Evolutionary conservation across 345 rosid species (phyloP), one percentile per base, ranked within the genome.

Genomic region (Brassica rapa): DNA sequence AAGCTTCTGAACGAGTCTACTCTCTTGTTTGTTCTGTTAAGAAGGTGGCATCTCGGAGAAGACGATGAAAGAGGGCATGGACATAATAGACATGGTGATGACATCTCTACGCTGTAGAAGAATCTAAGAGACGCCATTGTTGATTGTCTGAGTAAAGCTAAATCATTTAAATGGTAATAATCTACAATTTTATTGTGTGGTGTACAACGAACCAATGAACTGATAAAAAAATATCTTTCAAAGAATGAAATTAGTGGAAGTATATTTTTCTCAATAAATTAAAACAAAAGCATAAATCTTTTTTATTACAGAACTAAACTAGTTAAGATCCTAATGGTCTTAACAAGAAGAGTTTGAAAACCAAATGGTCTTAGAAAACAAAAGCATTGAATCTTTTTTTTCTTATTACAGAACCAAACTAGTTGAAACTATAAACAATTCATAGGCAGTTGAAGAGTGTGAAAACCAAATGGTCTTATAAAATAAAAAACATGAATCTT

Each of bases 111-210:
- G 0, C 51, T 9, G 76, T 66, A 72, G 41, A 82, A 71, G 61
- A 82, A 71, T 66, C 65, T 66, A 9, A 66, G 75, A 53, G 80
- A 6, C 63, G 1, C 80, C 76, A 75, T 80, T 70, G 68, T 70
- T 64, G 75, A 10, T 61, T 30, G 64, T 68, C 32, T 43, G 4
- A 25, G 37, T 27, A 62, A 51, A 60, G 35, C 64, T 35, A 19
- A 19, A 19, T 19, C 21, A 19, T 14, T 63, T 73, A 43, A 49
- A 49, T 41, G 29, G 24, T 39, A 32, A 32, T 32, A 32, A 32
- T 32, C 35, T 32, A 8, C 72, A 32, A 30, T 75, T 75, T 70
- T 9, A 53, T 56, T 80, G 80, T 75, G 83, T 80, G 83, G 83
- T 75, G 21, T 65, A 80, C 29, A 79, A 74, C 37, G 70, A 70